These are phyloP conservation scores for Thuidium tamariscinum DNA, from an alignment of 225 moss, liverwort and hornwort species.

Conservation along the genomic window DNA sequence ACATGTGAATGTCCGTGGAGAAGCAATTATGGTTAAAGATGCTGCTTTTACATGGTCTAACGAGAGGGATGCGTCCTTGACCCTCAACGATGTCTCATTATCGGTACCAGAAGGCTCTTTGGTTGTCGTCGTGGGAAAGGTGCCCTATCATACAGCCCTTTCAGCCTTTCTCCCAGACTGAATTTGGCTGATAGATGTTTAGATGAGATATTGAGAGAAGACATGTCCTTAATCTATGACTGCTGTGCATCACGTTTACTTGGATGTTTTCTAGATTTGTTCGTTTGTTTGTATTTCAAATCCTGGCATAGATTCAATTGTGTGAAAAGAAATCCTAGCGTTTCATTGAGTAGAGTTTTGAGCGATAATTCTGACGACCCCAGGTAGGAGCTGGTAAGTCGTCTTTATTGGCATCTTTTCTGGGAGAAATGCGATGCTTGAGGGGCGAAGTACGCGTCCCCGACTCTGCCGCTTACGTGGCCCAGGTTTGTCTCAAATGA, in stretches of 20 bases:
- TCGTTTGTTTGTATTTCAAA: background rate
- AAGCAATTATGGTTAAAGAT: conserved; percentile 42
- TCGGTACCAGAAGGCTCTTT: conserved; percentile 63
- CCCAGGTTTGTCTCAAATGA: conserved; percentile 43
- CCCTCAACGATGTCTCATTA: conserved; percentile 53
- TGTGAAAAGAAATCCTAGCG: background rate
- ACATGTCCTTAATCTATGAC: background rate
- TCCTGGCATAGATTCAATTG: background rate
- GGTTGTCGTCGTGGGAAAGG: conserved; percentile 83
- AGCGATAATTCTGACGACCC: background rate
- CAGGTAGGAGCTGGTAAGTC: conserved; percentile 92
- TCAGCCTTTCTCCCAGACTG: background rate
- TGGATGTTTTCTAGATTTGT: background rate
- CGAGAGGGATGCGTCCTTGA: conserved; percentile 27
- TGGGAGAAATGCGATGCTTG: conserved; percentile 88
- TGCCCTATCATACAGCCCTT: background rate
- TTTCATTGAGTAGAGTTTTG: conserved; percentile 4
- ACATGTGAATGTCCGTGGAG: background rate
- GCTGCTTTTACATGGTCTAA: conserved; percentile 78
- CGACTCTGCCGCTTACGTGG: conserved; percentile 66
- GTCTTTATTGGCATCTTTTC: conserved; percentile 64
- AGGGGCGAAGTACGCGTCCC: conserved; percentile 42
- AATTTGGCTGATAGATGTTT: background rate
- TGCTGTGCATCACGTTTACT: background rate
- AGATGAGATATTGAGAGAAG: background rate